Conservation (phyloP, 495 filamentous ascomycete genomes). For the Aspergillus olivimuriae region DNA sequence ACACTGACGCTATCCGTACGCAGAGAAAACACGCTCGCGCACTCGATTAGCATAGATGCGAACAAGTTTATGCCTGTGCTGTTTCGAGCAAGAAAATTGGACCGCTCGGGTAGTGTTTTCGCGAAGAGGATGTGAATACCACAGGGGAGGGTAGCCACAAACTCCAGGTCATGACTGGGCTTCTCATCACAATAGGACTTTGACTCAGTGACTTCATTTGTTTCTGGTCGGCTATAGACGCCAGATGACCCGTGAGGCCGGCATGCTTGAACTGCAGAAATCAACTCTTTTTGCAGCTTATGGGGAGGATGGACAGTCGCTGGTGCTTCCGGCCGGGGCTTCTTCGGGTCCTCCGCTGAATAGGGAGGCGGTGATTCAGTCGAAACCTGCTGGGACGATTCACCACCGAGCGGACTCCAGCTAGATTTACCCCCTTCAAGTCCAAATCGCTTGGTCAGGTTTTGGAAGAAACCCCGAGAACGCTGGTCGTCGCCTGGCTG, state of each 20-base stretch:
- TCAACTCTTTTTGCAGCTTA: slow-evolving; percentile 52
- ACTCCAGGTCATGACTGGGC: slow-evolving; percentile 72
- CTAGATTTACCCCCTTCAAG: slow-evolving; percentile 42
- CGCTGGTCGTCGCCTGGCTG: slow-evolving; percentile 28
- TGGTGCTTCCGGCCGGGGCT: slow-evolving; percentile 29
- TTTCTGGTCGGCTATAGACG: slow-evolving; percentile 64
- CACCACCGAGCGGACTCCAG: slow-evolving; percentile 19
- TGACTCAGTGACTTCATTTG: slow-evolving; percentile 72
- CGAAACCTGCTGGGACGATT: slow-evolving; percentile 17
- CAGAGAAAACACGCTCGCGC: slow-evolving; percentile 65
- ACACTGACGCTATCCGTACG: slow-evolving; percentile 61
- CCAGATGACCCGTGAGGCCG: slow-evolving; percentile 67
- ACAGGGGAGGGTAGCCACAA: slow-evolving; percentile 61
- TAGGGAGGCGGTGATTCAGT: slow-evolving; percentile 40
- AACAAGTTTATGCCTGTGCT: slow-evolving; percentile 61
- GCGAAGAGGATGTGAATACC: slow-evolving; percentile 69
- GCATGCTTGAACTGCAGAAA: slow-evolving; percentile 76
- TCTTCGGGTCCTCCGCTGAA: slow-evolving; percentile 33
- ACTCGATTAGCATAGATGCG: slow-evolving; percentile 60
- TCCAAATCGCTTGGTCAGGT: slow-evolving; percentile 56
- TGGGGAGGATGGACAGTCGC: slow-evolving; percentile 42
- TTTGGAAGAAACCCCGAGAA: slow-evolving; percentile 55
- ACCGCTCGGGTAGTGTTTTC: slow-evolving; percentile 43
- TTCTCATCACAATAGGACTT: slow-evolving; percentile 83
- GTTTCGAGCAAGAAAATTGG: slow-evolving; percentile 57